Percentiles rank a stretch among this genome's conserved stretches.
Conservation (phyloP, 2,329 filamentous ascomycete genomes). For the Rhynchosporium agropyri region DNA sequence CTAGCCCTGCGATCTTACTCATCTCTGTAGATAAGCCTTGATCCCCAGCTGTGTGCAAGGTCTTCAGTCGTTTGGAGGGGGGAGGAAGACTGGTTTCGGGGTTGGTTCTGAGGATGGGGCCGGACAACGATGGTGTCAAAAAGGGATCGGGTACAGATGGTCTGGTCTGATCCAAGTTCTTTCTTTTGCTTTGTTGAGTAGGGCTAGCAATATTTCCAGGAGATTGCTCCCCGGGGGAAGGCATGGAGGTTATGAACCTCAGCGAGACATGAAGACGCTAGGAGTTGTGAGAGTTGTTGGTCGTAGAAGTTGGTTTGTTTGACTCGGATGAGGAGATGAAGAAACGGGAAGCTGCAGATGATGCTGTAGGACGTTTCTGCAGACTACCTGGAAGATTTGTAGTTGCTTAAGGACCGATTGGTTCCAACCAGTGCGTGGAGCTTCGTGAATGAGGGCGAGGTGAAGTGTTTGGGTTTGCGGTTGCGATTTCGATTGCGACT, state of each 20-base stretch:
- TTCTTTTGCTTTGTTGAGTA: conserved; percentile 35
- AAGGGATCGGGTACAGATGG: conserved; percentile 15
- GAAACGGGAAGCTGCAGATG: conserved; percentile 20
- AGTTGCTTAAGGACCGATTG: too few relatives aligned
- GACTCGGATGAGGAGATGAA: neutral
- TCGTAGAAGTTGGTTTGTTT: conserved; percentile 12
- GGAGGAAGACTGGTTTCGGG: conserved; percentile 18
- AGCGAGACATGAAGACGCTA: conserved; percentile 33
- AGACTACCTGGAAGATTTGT: neutral
- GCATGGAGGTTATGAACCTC: conserved; percentile 40
- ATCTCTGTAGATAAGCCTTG: conserved; percentile 30
- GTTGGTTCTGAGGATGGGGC: conserved; percentile 6
- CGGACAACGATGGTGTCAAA: conserved; percentile 10
- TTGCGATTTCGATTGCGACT: neutral
- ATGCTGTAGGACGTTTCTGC: neutral
- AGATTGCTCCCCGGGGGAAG: conserved; percentile 35
- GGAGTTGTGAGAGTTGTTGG: neutral
- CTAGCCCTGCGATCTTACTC: conserved; percentile 32
- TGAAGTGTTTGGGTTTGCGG: neutral
- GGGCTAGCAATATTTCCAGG: conserved; percentile 29
- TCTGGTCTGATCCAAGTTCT: conserved; percentile 29
- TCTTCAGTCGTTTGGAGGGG: conserved; percentile 73
- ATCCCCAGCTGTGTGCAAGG: conserved; percentile 58
- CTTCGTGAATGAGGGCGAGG: neutral
- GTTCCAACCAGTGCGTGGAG: neutral